Percentiles rank a stretch among this genome's conserved stretches.
phyloP scores from a whole-genome alignment of 805 yeast species.

The Pichia cephalocereana region DNA sequence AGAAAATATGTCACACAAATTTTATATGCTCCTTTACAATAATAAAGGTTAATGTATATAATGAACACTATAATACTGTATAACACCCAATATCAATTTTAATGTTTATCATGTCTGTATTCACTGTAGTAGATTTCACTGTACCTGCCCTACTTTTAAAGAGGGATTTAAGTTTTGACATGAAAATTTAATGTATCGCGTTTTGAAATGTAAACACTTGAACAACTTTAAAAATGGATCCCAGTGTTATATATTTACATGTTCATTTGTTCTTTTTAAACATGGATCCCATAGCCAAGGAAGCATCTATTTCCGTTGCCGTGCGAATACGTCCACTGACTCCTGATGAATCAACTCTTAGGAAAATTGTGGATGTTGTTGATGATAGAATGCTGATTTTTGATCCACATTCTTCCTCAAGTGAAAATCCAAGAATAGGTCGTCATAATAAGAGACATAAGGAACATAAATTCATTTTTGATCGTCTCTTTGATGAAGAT shows the following conservation, averaged over 20 bases:
- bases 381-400: constrained; percentile 81
- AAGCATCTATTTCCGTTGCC: constrained; percentile 65
- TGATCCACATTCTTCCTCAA: constrained; percentile 43
- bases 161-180: no score
- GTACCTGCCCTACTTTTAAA: no score
- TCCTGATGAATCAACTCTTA: constrained; percentile 37
- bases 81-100: no score
- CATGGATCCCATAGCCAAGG: constrained; percentile 11
- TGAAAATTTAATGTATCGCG: no score
- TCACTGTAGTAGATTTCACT: no score
- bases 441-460: constrained; percentile 37
- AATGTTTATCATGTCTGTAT: no score
- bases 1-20: constrained; percentile 88
- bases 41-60: constrained; percentile 1
- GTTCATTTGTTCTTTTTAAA: not conserved
- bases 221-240: no score
- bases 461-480: constrained; percentile 79
- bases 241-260: no score
- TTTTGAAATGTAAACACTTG: no score
- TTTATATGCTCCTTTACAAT: constrained; percentile 76
- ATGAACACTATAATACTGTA: no score
- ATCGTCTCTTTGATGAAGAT: constrained; percentile 59
- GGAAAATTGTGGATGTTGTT: constrained; percentile 68
- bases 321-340: constrained; percentile 86
- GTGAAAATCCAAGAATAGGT: constrained; percentile 1